Percentiles rank a stretch among this genome's conserved stretches.
Conservation (phyloP, 192 early-diverging fungal genomes). For the Podila epigama region DNA sequence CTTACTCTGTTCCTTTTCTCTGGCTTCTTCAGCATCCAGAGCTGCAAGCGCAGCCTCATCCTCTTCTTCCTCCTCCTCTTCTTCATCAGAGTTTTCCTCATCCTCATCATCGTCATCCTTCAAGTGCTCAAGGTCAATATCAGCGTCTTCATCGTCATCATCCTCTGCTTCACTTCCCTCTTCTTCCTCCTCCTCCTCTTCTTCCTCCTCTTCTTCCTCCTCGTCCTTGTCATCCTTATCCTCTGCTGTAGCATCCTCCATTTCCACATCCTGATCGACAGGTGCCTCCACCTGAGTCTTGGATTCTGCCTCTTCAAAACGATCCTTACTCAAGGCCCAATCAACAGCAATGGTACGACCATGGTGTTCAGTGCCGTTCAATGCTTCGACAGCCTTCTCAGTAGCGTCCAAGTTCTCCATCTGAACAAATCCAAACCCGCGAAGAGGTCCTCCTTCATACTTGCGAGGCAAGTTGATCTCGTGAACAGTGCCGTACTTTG, state of each 20-base stretch:
- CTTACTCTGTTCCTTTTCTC: slow-evolving; percentile 45
- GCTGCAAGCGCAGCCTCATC: slow-evolving; percentile 32
- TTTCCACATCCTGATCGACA: slow-evolving; percentile 52
- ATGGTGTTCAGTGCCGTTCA: slow-evolving; percentile 76
- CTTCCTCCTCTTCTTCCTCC: slow-evolving; percentile 43
- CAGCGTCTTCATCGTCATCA: slow-evolving; percentile 45
- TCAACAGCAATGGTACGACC: slow-evolving; percentile 84
- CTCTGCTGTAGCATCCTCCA: slow-evolving; percentile 42
- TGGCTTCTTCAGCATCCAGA: slow-evolving; percentile 34
- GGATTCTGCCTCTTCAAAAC: slow-evolving; percentile 69
- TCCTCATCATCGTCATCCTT: slow-evolving; percentile 49
- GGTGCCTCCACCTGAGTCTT: slow-evolving; percentile 49
- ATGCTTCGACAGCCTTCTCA: slow-evolving; percentile 68
- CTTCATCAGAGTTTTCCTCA: slow-evolving; percentile 37
- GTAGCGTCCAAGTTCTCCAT: slow-evolving; percentile 77
- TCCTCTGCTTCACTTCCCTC: slow-evolving; percentile 20
- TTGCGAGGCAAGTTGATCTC: slow-evolving; percentile 80
- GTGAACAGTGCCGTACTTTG: slow-evolving; percentile 71
- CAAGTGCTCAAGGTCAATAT: slow-evolving; percentile 47
- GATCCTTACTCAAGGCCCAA: slow-evolving; percentile 81
- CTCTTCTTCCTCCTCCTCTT: slow-evolving; percentile 31
- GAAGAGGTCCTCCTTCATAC: slow-evolving; percentile 73
- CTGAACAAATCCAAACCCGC: slow-evolving; percentile 93
- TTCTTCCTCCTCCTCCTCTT: slow-evolving; percentile 36
- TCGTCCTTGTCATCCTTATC: slow-evolving; percentile 49